Conservation (phyloP, 78 protist genomes). For the Chrysochromulina tobinii region DNA sequence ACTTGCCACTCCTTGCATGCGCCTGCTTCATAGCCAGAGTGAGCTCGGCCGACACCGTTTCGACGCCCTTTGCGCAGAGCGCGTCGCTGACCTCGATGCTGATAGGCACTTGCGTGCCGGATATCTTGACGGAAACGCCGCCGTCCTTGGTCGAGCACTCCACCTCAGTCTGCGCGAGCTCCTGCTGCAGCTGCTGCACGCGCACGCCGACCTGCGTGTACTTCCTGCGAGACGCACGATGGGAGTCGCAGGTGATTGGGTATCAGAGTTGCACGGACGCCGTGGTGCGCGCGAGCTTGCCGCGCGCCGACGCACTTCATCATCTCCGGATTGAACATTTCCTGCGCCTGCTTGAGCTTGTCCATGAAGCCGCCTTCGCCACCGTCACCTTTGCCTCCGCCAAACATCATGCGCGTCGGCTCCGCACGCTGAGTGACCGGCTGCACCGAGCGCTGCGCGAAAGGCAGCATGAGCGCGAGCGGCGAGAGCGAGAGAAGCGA, state of each 20-base stretch:
- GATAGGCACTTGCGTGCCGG: neutral
- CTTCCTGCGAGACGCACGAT: neutral
- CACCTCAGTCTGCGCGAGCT: constrained; percentile 6
- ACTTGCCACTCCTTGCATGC: neutral
- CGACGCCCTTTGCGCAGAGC: neutral
- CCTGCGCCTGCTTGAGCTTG: neutral
- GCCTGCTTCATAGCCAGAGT: neutral
- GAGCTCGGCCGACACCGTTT: neutral
- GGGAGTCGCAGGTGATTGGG: neutral
- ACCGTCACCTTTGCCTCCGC: too few relatives aligned
- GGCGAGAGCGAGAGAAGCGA: too few relatives aligned
- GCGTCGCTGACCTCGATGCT: neutral
- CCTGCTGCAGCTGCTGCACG: neutral
- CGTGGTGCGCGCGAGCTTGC: neutral
- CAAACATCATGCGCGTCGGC: too few relatives aligned
- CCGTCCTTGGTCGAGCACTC: neutral
- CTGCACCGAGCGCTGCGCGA: too few relatives aligned
- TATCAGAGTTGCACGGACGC: neutral
- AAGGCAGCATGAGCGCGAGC: too few relatives aligned
- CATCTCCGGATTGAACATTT: constrained; percentile 9
- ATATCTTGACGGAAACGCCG: neutral
- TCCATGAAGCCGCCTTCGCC: neutral
- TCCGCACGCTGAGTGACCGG: too few relatives aligned
- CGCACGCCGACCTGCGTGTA: neutral
- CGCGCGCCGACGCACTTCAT: neutral